A percentile compares a stretch with the other conserved stretches of the same genome.
These are phyloP conservation scores for Backusella macrospora DNA, from an alignment of 192 early-diverging fungal genomes.

Conservation along the genomic window DNA sequence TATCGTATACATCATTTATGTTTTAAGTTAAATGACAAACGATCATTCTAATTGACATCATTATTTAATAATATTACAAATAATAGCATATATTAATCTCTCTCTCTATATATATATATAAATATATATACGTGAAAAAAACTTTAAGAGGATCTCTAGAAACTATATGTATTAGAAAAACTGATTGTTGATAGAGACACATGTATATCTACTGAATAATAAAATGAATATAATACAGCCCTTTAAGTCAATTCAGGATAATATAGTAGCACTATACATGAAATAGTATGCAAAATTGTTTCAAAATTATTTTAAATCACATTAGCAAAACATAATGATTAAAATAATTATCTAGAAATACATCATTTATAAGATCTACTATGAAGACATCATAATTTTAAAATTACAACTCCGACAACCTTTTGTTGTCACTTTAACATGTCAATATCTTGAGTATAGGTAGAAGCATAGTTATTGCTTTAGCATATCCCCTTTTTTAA, in stretches of 20 bases:
- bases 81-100: background rate
- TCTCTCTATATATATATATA: too few species aligned
- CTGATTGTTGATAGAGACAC: too few species aligned
- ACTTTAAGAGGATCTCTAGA: too few species aligned
- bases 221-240: too few species aligned
- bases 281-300: background rate
- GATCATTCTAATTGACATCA: background rate
- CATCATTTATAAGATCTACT: background rate
- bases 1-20: background rate
- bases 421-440: constrained; percentile 5
- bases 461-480: background rate
- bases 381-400: background rate
- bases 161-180: too few species aligned
- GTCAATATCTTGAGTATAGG: constrained; percentile 7
- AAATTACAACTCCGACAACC: background rate
- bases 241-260: too few species aligned
- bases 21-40: background rate
- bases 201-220: too few species aligned
- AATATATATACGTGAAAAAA: too few species aligned
- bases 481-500: background rate
- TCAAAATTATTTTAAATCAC: background rate
- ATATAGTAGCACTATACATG: too few species aligned
- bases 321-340: background rate
- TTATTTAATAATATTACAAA: background rate
- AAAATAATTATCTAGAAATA: background rate